Evolutionary conservation across 108 stramenopile species (phyloP).

Genomic region (Cylindrotheca closterium): DNA sequence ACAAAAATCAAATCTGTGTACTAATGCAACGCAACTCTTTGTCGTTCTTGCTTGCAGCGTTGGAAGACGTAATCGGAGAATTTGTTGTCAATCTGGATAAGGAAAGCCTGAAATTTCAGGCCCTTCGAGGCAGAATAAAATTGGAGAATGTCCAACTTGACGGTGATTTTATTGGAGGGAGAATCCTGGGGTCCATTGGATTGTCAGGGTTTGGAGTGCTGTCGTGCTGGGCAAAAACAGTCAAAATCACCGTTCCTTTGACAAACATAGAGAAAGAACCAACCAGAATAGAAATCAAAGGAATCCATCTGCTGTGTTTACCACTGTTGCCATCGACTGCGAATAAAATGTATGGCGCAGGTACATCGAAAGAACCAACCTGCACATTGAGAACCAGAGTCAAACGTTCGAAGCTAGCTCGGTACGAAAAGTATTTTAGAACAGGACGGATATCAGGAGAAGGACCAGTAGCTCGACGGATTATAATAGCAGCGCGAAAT

Average conservation of each 20-base stretch:
- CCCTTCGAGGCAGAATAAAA: slow-evolving; percentile 72
- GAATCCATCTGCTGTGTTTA: slow-evolving; percentile 75
- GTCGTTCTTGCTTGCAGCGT: slow-evolving; percentile 34
- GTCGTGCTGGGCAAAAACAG: slow-evolving; percentile 60
- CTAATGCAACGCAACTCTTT: no score
- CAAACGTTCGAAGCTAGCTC: slow-evolving; percentile 68
- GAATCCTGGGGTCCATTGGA: slow-evolving; percentile 67
- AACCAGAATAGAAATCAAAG: slow-evolving; percentile 62
- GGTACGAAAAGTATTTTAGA: slow-evolving; percentile 77
- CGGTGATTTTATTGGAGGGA: slow-evolving; percentile 76
- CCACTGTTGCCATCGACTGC: slow-evolving; percentile 75
- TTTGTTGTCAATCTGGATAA: slow-evolving; percentile 81
- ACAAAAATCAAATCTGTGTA: slow-evolving; percentile 7
- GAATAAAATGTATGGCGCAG: slow-evolving; percentile 59
- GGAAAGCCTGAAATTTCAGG: slow-evolving; percentile 73
- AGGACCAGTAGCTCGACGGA: slow-evolving; percentile 50
- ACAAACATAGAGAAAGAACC: slow-evolving; percentile 69
- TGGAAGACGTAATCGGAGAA: slow-evolving; percentile 82
- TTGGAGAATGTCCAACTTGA: slow-evolving; percentile 84
- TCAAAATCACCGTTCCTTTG: slow-evolving; percentile 63
- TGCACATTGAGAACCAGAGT: slow-evolving; percentile 68
- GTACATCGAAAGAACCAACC: slow-evolving; percentile 53
- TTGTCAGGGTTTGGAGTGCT: slow-evolving; percentile 77
- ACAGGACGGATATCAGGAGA: slow-evolving; percentile 69
- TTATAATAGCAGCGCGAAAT: slow-evolving; percentile 36